phyloP scores from a whole-genome alignment of 2,329 filamentous ascomycete genomes.

The Parastagonospora nodorum region DNA sequence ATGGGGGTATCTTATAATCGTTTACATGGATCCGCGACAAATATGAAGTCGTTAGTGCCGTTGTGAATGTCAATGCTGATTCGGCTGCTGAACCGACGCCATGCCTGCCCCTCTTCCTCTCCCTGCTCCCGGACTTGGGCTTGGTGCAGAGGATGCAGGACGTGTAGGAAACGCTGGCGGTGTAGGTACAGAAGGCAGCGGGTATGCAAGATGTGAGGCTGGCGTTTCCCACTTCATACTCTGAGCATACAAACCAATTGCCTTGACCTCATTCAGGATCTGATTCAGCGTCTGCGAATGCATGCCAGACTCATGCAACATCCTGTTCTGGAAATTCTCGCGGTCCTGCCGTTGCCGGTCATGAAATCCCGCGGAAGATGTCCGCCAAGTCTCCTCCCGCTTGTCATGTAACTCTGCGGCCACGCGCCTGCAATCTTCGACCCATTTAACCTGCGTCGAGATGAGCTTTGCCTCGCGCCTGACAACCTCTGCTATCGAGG shows the following conservation, averaged over 20 bases:
- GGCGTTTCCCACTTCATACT: conserved; percentile 38
- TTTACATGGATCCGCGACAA: too few species aligned
- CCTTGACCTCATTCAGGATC: conserved; percentile 35
- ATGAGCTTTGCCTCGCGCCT: conserved; percentile 33
- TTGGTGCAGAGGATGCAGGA: conserved; percentile 3
- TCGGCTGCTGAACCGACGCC: background rate
- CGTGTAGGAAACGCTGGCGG: conserved; percentile 17
- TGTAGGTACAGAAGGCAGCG: conserved; percentile 3
- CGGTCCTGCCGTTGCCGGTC: conserved; percentile 42
- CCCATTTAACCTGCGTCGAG: conserved; percentile 44
- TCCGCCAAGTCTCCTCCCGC: conserved; percentile 49
- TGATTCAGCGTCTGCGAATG: conserved; percentile 36
- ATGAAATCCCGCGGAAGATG: conserved; percentile 47
- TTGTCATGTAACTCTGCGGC: conserved; percentile 41
- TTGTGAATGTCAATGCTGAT: background rate
- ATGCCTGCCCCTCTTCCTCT: background rate
- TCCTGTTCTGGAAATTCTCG: conserved; percentile 40
- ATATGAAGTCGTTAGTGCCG: too few species aligned
- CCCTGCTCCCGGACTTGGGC: background rate
- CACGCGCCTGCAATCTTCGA: conserved; percentile 47
- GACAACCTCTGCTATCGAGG: conserved; percentile 20
- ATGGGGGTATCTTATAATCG: too few species aligned
- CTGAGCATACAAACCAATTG: conserved; percentile 27
- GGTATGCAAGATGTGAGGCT: conserved; percentile 8
- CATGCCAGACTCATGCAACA: conserved; percentile 38